These are phyloP conservation scores for Hypoxylon sp. DNA, from an alignment of 2,329 filamentous ascomycete species.

Conservation along the genomic window DNA sequence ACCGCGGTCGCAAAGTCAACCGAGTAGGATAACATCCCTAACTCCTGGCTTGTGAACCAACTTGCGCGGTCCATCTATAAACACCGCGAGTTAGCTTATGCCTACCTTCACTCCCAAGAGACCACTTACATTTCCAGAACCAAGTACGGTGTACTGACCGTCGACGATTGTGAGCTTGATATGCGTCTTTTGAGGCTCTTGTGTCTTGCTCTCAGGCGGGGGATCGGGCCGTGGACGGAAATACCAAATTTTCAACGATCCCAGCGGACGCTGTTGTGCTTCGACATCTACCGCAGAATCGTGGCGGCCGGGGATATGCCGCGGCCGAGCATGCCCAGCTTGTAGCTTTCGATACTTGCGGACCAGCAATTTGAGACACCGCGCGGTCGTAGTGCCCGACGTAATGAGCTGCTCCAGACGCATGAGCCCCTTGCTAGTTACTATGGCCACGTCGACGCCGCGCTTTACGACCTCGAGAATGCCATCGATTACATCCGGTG, in stretches of 20 bases:
- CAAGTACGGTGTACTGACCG: slow-evolving; percentile 73
- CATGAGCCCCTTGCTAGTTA: slow-evolving; percentile 79
- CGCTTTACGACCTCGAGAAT: slow-evolving; percentile 71
- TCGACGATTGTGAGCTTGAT: slow-evolving; percentile 83
- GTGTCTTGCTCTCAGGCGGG: slow-evolving; percentile 39
- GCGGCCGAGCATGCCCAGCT: slow-evolving; percentile 32
- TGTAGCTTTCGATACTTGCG: slow-evolving; percentile 61
- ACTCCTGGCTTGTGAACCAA: slow-evolving; percentile 88
- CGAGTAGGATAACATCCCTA: slow-evolving; percentile 72
- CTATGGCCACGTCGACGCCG: slow-evolving; percentile 75
- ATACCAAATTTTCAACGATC: slow-evolving; percentile 69
- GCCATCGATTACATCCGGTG: slow-evolving; percentile 70
- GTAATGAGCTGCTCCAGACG: slow-evolving; percentile 84
- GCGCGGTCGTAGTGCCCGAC: slow-evolving; percentile 77
- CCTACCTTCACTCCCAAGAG: neutral
- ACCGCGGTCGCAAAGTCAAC: slow-evolving; percentile 50
- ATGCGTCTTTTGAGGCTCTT: slow-evolving; percentile 79
- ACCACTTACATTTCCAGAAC: slow-evolving; percentile 73
- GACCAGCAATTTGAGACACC: slow-evolving; percentile 71
- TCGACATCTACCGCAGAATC: slow-evolving; percentile 56
- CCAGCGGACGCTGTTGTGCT: slow-evolving; percentile 56
- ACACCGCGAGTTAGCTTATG: slow-evolving; percentile 12
- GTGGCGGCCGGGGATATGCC: slow-evolving; percentile 28
- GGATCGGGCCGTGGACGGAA: slow-evolving; percentile 57
- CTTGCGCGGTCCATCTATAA: slow-evolving; percentile 78